Evolutionary conservation across 371 early-diverging fungal species (phyloP), one percentile per base, ranked within the genome.

Genomic region (Apophysomyces ossiformis): DNA sequence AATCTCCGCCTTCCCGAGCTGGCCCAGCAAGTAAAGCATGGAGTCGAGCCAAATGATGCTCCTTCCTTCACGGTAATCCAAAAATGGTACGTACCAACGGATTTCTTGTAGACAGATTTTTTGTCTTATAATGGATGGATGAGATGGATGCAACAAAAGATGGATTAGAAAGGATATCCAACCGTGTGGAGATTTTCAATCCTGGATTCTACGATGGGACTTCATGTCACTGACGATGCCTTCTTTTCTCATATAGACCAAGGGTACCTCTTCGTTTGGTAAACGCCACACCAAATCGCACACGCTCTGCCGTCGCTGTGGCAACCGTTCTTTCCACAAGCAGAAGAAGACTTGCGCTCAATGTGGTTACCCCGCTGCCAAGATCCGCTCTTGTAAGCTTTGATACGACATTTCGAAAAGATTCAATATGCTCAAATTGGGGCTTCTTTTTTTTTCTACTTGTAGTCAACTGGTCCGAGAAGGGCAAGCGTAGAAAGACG

Each of bases 261-360:
- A 99, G 93, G 99, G 99, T 94, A 99, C 99, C 80, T 89, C 95
- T 78, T 93, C 97, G 82, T 97, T 99, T 89, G 99, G 99, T 95
- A 99, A 97, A 88, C 95, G 97, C 80, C 98, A 99, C 92, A 96
- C 93, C 90, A 98, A 98, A 92, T 93, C 99, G 71, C 99, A 99
- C 95, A 93, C 94, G 61, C 88, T 98, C 78, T 99, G 99, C 93
- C 89, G 93, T 79, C 93, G 99, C 76, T 99, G 99, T 87, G 99
- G 99, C 64, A 91, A 91, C 74, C 95, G 97, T 72, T 88, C 99
- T 67, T 99, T 96, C 94, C 99, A 99, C 92, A 97, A 95, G 91
- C 99, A 99, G 87, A 99, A 98, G 95, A 94, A 96, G 92, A 94
- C 93, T 67, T 99, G 99, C 87, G 94, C 99, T 73, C 92, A 93